phyloP scores from a whole-genome alignment of 805 yeast genomes.

The Blastobotrys attinorum region DNA sequence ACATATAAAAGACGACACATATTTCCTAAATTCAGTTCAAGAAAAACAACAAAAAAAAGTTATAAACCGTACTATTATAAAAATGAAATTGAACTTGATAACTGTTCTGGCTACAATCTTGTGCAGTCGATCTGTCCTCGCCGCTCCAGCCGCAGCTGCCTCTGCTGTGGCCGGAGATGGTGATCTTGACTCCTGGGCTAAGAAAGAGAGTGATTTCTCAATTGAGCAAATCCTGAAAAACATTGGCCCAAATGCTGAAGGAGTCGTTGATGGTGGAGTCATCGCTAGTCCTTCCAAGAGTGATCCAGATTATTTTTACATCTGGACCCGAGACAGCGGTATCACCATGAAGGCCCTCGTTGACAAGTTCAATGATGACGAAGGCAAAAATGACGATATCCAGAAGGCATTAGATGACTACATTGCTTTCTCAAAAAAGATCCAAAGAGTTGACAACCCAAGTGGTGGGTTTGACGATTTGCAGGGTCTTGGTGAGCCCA shows the following conservation, averaged over 20 bases:
- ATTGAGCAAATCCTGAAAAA: neutral
- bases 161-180: too few species aligned
- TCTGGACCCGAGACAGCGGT: conserved; percentile 90
- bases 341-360: conserved; percentile 54
- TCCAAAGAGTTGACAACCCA: conserved; percentile 63
- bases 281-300: conserved; percentile 74
- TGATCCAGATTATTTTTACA: conserved; percentile 76
- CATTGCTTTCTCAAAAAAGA: conserved; percentile 44
- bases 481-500: conserved; percentile 81
- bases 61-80: too few species aligned
- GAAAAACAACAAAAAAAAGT: too few species aligned
- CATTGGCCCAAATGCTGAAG: neutral
- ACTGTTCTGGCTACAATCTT: too few species aligned
- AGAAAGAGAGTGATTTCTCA: too few species aligned
- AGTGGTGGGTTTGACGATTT: conserved; percentile 47
- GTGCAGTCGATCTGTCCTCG: too few species aligned
- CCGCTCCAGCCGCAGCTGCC: too few species aligned
- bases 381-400: conserved; percentile 21
- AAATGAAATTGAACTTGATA: too few species aligned
- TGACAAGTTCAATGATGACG: conserved; percentile 42
- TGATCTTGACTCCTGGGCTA: too few species aligned
- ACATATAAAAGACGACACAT: too few species aligned
- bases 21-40: too few species aligned
- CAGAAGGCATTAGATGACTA: conserved; percentile 45
- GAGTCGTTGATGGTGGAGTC: conserved; percentile 47